Evolutionary conservation across 768 basidiomycete genomes (phyloP).

Genomic region (Serpula lacrymans): DNA sequence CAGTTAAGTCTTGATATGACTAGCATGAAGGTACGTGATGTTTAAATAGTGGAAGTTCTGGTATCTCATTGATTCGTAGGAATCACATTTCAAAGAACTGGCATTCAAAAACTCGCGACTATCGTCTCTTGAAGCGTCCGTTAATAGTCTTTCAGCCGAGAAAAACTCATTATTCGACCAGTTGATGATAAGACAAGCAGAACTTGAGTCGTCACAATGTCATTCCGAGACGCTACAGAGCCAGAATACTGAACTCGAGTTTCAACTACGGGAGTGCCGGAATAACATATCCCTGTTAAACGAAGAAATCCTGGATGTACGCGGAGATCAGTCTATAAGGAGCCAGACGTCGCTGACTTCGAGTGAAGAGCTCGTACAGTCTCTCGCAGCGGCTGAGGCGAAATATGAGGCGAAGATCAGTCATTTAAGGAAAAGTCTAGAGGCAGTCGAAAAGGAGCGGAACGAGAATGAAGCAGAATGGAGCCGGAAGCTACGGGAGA

Average conservation of each 20-base stretch:
- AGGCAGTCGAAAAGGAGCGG: constrained; percentile 73
- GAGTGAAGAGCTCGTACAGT: constrained; percentile 65
- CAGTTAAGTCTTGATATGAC: constrained; percentile 79
- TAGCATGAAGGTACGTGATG: constrained; percentile 60
- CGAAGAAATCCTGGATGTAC: constrained; percentile 66
- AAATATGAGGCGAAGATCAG: constrained; percentile 75
- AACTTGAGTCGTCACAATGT: constrained; percentile 78
- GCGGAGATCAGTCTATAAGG: constrained; percentile 50
- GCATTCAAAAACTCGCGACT: constrained; percentile 59
- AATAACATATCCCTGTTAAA: constrained; percentile 70
- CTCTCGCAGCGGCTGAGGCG: constrained; percentile 69
- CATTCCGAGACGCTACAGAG: constrained; percentile 73
- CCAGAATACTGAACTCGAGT: constrained; percentile 81
- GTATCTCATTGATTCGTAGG: constrained; percentile 5
- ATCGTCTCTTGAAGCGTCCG: constrained; percentile 61
- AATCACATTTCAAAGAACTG: constrained; percentile 63
- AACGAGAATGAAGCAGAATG: constrained; percentile 87
- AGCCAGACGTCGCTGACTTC: constrained; percentile 41
- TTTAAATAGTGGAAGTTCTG: not conserved
- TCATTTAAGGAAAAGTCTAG: constrained; percentile 65
- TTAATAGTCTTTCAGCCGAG: constrained; percentile 67
- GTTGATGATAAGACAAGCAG: constrained; percentile 84
- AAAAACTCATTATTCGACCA: constrained; percentile 84
- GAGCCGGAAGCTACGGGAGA: constrained; percentile 79
- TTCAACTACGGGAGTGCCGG: constrained; percentile 76